A percentile compares a stretch with the other conserved stretches of the same genome.
Evolutionary conservation across 768 basidiomycete genomes (phyloP).

Genomic region (Neoboletus brunneissimus): DNA sequence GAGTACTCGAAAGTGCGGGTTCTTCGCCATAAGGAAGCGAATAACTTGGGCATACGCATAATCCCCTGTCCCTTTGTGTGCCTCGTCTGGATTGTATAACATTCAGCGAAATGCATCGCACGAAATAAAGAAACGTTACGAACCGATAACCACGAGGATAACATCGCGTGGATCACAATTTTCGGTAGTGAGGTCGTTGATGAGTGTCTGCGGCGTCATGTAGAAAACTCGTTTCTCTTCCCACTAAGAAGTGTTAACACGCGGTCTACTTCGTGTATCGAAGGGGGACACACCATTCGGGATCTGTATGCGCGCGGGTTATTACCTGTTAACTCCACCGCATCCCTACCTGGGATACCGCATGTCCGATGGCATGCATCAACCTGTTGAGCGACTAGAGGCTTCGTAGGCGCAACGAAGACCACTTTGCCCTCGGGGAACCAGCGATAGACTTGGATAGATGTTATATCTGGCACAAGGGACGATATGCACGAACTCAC

Average conservation of each 20-base stretch:
- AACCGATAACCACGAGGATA: slow-evolving; percentile 85
- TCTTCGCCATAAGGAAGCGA: slow-evolving; percentile 89
- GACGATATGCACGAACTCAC: slow-evolving; percentile 40
- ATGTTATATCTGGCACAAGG: slow-evolving; percentile 1
- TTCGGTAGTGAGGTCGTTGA: slow-evolving; percentile 76
- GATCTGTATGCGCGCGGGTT: slow-evolving; percentile 52
- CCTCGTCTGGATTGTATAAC: slow-evolving; percentile 63
- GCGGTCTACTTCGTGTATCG: neutral
- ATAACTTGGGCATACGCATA: slow-evolving; percentile 91
- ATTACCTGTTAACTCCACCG: slow-evolving; percentile 83
- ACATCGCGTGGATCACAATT: slow-evolving; percentile 79
- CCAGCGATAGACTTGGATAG: slow-evolving; percentile 78
- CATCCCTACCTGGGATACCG: slow-evolving; percentile 86
- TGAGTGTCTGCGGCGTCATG: slow-evolving; percentile 93
- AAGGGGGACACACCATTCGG: slow-evolving; percentile 50
- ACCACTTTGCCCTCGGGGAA: slow-evolving; percentile 89
- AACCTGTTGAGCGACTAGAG: slow-evolving; percentile 93
- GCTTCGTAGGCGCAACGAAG: slow-evolving; percentile 95
- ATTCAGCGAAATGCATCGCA: slow-evolving; percentile 2
- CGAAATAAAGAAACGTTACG: slow-evolving; percentile 14
- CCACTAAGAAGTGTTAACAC: slow-evolving; percentile 50
- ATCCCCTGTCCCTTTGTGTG: slow-evolving; percentile 90
- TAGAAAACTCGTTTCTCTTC: slow-evolving; percentile 83
- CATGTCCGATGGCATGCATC: slow-evolving; percentile 90
- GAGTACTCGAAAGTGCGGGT: slow-evolving; percentile 88